Conservation (phyloP, 148 eudicot species). For the Rhododendron henanense region DNA sequence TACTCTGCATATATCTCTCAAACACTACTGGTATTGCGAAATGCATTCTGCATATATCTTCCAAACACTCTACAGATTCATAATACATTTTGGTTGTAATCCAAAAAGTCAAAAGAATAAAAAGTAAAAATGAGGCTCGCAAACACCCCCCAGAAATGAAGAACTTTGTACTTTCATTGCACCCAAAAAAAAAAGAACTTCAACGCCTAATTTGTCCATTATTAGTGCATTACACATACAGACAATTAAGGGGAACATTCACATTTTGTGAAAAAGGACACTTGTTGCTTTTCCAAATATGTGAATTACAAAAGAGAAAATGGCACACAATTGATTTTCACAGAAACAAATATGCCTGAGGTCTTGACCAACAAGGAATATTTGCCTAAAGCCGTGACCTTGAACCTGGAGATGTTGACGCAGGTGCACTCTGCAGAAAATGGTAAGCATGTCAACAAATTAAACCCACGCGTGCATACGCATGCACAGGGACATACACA, state of each 20-base stretch:
- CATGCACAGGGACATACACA: background rate
- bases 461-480: background rate
- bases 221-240: too few species aligned
- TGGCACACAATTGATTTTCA: background rate
- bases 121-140: too few species aligned
- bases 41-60: too few species aligned
- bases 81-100: too few species aligned
- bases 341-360: background rate
- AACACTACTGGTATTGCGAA: too few species aligned
- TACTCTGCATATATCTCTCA: too few species aligned
- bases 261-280: background rate
- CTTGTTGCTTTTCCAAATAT: background rate
- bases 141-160: too few species aligned
- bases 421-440: conserved; percentile 68
- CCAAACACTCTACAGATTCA: too few species aligned
- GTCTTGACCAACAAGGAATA: background rate
- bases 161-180: too few species aligned
- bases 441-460: background rate
- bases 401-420: conserved; percentile 45
- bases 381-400: conserved; percentile 58
- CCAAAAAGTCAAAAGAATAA: too few species aligned
- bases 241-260: background rate
- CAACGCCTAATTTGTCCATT: too few species aligned
- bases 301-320: background rate
- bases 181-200: too few species aligned